These are phyloP conservation scores for Ophiostoma sp. DNA, from an alignment of 2,329 filamentous ascomycete genomes.

Conservation along the genomic window DNA sequence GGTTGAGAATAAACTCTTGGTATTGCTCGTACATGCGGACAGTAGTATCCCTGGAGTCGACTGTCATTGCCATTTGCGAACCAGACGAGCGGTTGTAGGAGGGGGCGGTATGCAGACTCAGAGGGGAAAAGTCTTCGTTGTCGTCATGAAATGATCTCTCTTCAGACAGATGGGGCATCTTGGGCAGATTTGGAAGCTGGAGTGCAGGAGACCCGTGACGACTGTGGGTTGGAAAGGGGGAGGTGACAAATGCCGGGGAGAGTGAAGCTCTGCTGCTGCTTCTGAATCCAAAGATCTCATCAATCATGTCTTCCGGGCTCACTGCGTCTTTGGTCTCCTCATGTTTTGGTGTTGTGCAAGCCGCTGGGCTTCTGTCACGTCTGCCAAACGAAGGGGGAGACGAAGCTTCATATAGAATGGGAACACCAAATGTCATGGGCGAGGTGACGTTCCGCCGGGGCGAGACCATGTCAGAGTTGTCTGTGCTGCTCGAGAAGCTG, in stretches of 20 bases:
- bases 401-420: background rate
- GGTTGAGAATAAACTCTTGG: conserved; percentile 23
- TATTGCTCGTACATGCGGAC: conserved; percentile 35
- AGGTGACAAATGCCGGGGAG: background rate
- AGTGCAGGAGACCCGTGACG: background rate
- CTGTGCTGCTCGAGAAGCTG: conserved; percentile 2
- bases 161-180: background rate
- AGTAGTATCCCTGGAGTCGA: conserved; percentile 31
- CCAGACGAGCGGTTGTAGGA: conserved; percentile 15
- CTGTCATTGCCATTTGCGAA: conserved; percentile 16
- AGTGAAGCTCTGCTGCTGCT: background rate
- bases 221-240: background rate
- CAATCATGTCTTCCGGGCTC: conserved; percentile 14
- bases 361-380: background rate
- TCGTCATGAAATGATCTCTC: background rate
- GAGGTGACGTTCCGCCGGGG: conserved; percentile 19
- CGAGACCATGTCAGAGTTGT: background rate
- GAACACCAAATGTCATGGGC: background rate
- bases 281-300: conserved; percentile 15
- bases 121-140: background rate
- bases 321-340: background rate
- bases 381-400: background rate
- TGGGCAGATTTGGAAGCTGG: background rate
- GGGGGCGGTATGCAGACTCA: background rate
- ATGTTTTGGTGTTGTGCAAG: background rate